Evolutionary conservation across 2,329 filamentous ascomycete species (phyloP).

Genomic region (Nemania diffusa): DNA sequence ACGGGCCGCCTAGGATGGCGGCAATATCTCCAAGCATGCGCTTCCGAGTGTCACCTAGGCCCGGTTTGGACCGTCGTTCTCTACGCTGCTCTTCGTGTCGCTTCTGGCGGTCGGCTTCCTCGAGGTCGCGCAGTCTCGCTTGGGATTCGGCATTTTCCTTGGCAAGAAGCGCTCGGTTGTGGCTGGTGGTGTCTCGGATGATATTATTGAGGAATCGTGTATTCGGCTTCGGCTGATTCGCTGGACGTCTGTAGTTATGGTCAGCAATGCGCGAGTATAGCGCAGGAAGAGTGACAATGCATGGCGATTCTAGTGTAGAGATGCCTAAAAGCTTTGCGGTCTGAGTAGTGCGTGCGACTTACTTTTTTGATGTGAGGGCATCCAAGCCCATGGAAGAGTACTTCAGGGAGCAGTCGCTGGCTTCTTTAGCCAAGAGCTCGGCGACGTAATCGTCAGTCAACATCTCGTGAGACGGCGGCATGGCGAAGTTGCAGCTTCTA

Average conservation of each 20-base stretch:
- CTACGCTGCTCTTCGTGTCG: conserved; percentile 47
- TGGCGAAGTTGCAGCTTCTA: conserved; percentile 23
- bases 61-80: conserved; percentile 56
- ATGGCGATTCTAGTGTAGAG: no score
- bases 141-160: conserved; percentile 85
- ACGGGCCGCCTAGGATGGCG: conserved; percentile 63
- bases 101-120: conserved; percentile 59
- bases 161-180: conserved; percentile 87
- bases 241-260: conserved; percentile 59
- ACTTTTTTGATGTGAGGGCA: conserved; percentile 66
- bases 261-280: conserved; percentile 22
- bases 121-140: conserved; percentile 73
- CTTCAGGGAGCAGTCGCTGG: conserved; percentile 75
- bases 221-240: conserved; percentile 84
- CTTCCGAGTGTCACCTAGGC: conserved; percentile 62
- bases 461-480: conserved; percentile 52
- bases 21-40: conserved; percentile 71
- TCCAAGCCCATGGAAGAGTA: conserved; percentile 81
- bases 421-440: conserved; percentile 81
- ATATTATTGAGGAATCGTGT: conserved; percentile 89
- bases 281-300: neutral
- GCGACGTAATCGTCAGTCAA: conserved; percentile 83
- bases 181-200: conserved; percentile 85
- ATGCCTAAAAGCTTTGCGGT: neutral
- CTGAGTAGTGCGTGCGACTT: conserved; percentile 40